Evolutionary conservation across 306 rosid genomes (phyloP).

Genomic region (Amphicarpaea edgeworthii): DNA sequence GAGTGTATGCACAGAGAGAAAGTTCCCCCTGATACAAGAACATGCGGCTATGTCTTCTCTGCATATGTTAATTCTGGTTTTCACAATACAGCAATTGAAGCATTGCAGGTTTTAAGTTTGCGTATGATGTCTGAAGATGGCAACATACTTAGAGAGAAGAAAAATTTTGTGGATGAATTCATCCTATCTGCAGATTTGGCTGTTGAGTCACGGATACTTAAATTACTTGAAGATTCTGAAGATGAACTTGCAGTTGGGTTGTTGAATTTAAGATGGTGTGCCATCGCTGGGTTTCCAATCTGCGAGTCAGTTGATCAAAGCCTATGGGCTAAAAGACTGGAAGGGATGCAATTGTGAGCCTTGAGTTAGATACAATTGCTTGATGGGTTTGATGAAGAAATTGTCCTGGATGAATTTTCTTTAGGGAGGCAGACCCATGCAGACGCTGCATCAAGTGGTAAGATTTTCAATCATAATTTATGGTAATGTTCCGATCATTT

Average conservation of each 20-base stretch:
- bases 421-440: neutral
- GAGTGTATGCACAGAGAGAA: constrained; percentile 73
- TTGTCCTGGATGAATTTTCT: neutral
- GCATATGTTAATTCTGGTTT: constrained; percentile 64
- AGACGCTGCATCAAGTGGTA: neutral
- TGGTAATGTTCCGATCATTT: neutral
- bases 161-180: constrained; percentile 51
- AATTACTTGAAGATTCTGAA: constrained; percentile 62
- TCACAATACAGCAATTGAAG: constrained; percentile 73
- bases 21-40: constrained; percentile 64
- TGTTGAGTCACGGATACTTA: constrained; percentile 59
- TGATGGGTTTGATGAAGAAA: constrained; percentile 2
- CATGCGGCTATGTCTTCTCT: constrained; percentile 75
- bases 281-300: constrained; percentile 65
- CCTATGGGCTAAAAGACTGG: constrained; percentile 71
- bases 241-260: constrained; percentile 66
- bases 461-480: neutral
- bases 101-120: constrained; percentile 71
- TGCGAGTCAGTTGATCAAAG: constrained; percentile 66
- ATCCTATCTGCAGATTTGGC: constrained; percentile 62
- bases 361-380: neutral
- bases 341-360: constrained; percentile 27
- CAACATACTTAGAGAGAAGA: constrained; percentile 44
- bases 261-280: constrained; percentile 82
- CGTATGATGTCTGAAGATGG: constrained; percentile 64